Base-by-base conservation (phyloP, 345 rosid genomes). In the Melastoma malabathricum region DNA sequence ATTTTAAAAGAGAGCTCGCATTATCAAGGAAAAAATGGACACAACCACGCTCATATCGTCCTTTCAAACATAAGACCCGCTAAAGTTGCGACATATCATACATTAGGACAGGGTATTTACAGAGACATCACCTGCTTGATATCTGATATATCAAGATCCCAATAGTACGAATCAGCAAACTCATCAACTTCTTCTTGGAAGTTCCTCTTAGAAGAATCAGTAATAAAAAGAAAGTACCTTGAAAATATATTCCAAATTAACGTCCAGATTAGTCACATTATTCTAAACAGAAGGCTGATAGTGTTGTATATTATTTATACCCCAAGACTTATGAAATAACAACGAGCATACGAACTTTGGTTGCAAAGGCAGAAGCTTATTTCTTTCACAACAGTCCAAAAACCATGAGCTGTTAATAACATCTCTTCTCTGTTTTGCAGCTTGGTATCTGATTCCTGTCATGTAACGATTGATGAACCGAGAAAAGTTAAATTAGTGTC, bases 401-500 rank as follows among this genome's bases (percentile, higher is more conserved):
- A 84, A 56, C 98, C 98, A 92, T 59, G 98, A 80, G 61, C 64
- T 76, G 69, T 87, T 82, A 68, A 92, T 80, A 52, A 92, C 62
- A 71, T 92, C 98, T 57, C 86, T 74, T 31, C 60, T 78, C 59
- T 66, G 81, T 68, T 82, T 87, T 67, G 96, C 95, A 50, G 82
- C 98, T 64, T 84, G 81, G 69, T 73, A 90, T 70, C 86, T 90
- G 55, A 86, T 57, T 55, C 98, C 98, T 90, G 84, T 38, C 50
- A 64, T 44, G 64, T 59, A 57, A 27, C 31, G 6, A 6, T 2
- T 27, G 3, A 27, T 27, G 31, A 27, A 6, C n/a, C n/a, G 6
- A 27, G 31, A 27, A 27, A 27, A 27, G 31, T 27, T 6, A 6
- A 27, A 6, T 27, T 27, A 27, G 31, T 27, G 6, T 27, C 31